A percentile compares a stretch with the other conserved stretches of the same genome.
phyloP scores from a whole-genome alignment of 192 early-diverging fungal species.

The Backusella morwellensis region DNA sequence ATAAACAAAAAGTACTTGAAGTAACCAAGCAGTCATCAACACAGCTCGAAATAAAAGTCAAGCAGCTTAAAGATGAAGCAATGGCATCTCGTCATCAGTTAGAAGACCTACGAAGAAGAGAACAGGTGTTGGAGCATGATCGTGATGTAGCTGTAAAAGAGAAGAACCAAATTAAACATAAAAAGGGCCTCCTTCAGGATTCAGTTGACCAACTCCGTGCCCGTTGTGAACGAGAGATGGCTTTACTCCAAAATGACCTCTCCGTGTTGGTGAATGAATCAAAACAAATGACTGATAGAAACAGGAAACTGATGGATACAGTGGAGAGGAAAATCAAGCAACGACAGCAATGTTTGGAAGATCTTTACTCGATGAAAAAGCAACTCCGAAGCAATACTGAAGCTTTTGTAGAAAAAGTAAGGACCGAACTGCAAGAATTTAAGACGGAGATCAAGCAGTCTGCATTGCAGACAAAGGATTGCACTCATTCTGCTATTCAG shows the following conservation, averaged over 20 bases:
- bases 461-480: slow-evolving; percentile 11
- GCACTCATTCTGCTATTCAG: slow-evolving; percentile 3
- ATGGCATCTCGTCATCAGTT: slow-evolving; percentile 25
- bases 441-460: slow-evolving; percentile 10
- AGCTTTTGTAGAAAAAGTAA: slow-evolving; percentile 11
- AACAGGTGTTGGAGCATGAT: slow-evolving; percentile 18
- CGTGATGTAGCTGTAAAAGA: slow-evolving; percentile 18
- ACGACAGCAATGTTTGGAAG: background rate
- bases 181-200: slow-evolving; percentile 20
- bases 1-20: slow-evolving; percentile 30
- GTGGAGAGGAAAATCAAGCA: slow-evolving; percentile 7
- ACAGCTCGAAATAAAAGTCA: slow-evolving; percentile 25
- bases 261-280: background rate
- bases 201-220: slow-evolving; percentile 11
- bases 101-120: slow-evolving; percentile 21
- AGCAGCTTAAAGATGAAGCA: slow-evolving; percentile 31
- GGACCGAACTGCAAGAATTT: slow-evolving; percentile 6
- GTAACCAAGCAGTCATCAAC: slow-evolving; percentile 20
- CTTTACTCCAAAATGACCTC: slow-evolving; percentile 16
- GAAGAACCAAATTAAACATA: slow-evolving; percentile 25
- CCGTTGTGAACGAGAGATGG: slow-evolving; percentile 14
- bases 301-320: background rate
- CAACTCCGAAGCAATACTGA: background rate
- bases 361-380: background rate
- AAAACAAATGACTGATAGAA: slow-evolving; percentile 11